phyloP scores from a whole-genome alignment of 1,139 yeast genomes.

The Taiozyma onychis region DNA sequence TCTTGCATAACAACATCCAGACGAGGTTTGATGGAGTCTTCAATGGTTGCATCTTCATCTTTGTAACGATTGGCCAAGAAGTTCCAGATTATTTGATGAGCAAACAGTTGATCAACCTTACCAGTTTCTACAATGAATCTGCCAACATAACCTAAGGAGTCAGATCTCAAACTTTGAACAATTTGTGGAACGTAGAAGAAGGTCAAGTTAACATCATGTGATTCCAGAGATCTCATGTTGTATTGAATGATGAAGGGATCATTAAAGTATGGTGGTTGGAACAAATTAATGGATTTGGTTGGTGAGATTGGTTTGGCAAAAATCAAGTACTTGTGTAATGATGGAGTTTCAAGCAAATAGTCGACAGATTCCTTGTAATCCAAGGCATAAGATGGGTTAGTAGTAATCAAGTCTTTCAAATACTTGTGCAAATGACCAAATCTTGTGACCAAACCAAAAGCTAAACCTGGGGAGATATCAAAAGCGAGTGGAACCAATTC shows the following conservation, averaged over 20 bases:
- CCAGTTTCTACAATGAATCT: constrained; percentile 90
- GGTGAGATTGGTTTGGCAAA: constrained; percentile 66
- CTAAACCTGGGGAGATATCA: constrained; percentile 63
- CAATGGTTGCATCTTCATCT: constrained; percentile 78
- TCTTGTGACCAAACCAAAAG: constrained; percentile 64
- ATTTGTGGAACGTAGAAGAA: constrained; percentile 98
- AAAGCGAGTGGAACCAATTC: constrained; percentile 47
- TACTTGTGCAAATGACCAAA: constrained; percentile 41
- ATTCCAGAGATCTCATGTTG: constrained; percentile 85
- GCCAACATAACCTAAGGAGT: constrained; percentile 77
- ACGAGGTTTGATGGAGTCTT: constrained; percentile 79
- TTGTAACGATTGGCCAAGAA: constrained; percentile 89
- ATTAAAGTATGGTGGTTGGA: constrained; percentile 67
- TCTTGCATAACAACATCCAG: constrained; percentile 67
- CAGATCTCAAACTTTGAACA: constrained; percentile 86
- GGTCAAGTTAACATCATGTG: constrained; percentile 81
- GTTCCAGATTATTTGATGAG: constrained; percentile 98
- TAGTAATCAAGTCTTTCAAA: constrained; percentile 42
- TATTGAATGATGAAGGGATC: constrained; percentile 75
- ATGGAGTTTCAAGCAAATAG: constrained; percentile 42
- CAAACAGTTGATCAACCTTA: constrained; percentile 81
- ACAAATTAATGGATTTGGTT: constrained; percentile 77
- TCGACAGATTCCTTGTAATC: constrained; percentile 61
- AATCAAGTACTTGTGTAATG: constrained; percentile 24
- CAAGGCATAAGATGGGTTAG: constrained; percentile 58